Evolutionary conservation across 108 stramenopile genomes (phyloP).

Genomic region (Pseudonitzschia delicatissima): DNA sequence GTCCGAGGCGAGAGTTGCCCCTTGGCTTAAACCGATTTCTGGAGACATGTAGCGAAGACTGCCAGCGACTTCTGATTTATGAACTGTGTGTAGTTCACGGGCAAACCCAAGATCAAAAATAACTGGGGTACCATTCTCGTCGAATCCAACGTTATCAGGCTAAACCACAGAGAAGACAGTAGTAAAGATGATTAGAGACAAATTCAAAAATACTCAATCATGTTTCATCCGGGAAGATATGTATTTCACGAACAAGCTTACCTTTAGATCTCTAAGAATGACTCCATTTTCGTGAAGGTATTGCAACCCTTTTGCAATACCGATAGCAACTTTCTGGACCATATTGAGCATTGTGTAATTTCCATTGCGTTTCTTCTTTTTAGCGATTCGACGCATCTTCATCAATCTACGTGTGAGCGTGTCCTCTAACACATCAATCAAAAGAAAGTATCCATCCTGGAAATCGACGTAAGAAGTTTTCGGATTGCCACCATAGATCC

Average conservation of each 20-base stretch:
- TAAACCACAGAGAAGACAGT: neutral
- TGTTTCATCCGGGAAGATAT: neutral
- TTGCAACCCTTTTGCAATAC: constrained; percentile 49
- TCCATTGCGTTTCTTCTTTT: neutral
- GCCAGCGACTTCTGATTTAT: constrained; percentile 45
- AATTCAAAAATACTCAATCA: neutral
- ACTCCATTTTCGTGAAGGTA: constrained; percentile 50
- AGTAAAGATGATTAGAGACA: too few relatives aligned
- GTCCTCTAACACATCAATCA: constrained; percentile 52
- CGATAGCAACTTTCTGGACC: constrained; percentile 29
- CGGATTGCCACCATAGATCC: constrained; percentile 18
- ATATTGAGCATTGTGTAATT: neutral
- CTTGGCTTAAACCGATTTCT: constrained; percentile 44
- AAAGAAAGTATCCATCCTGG: constrained; percentile 52
- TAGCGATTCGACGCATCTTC: neutral
- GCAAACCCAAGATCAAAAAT: constrained; percentile 66
- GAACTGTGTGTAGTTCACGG: constrained; percentile 31
- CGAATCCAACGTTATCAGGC: constrained; percentile 67
- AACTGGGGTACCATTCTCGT: constrained; percentile 32
- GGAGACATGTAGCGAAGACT: constrained; percentile 63
- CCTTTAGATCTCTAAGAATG: constrained; percentile 56
- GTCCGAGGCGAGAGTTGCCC: constrained; percentile 44
- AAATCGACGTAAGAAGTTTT: constrained; percentile 23
- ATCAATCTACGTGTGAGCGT: constrained; percentile 45
- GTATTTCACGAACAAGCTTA: neutral